A percentile compares a stretch with the other conserved stretches of the same genome.
Conservation (phyloP, 805 yeast genomes). For the Candida qinlingensis region DNA sequence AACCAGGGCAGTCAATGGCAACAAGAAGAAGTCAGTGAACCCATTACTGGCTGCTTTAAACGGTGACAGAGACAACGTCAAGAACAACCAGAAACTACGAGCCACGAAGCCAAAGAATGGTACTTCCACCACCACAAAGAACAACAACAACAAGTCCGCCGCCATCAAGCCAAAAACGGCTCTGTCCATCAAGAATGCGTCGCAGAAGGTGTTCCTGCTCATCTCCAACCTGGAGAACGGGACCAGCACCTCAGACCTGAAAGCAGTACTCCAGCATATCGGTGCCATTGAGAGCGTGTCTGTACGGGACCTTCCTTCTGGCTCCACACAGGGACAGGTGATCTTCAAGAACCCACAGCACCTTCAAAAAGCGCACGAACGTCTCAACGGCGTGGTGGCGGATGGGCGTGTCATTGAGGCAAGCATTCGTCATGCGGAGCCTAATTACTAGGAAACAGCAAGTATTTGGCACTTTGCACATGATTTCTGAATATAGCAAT, state of each 20-base stretch:
- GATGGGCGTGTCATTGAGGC: conserved; percentile 40
- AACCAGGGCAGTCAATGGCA: neutral
- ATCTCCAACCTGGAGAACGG: conserved; percentile 28
- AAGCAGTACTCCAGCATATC: conserved; percentile 19
- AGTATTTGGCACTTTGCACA: neutral
- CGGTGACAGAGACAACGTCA: neutral
- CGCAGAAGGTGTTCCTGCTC: conserved; percentile 23
- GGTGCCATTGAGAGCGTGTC: conserved; percentile 22
- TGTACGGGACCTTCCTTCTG: conserved; percentile 33
- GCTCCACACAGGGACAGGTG: conserved; percentile 35
- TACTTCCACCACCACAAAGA: neutral
- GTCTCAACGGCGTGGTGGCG: conserved; percentile 40
- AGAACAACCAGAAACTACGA: too few relatives aligned
- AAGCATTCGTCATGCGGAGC: conserved; percentile 18
- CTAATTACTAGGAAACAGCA: neutral
- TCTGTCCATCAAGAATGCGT: conserved; percentile 19
- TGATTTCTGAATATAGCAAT: neutral
- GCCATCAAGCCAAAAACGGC: neutral
- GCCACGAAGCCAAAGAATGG: neutral
- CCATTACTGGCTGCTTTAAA: conserved; percentile 8
- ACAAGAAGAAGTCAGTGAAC: conserved; percentile 1
- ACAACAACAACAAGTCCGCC: neutral
- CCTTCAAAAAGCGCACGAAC: conserved; percentile 27
- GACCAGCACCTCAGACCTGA: conserved; percentile 27
- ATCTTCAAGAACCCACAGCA: conserved; percentile 25